phyloP scores from a whole-genome alignment of 192 early-diverging fungal genomes.

The Rhizoclosmatium globosum region DNA sequence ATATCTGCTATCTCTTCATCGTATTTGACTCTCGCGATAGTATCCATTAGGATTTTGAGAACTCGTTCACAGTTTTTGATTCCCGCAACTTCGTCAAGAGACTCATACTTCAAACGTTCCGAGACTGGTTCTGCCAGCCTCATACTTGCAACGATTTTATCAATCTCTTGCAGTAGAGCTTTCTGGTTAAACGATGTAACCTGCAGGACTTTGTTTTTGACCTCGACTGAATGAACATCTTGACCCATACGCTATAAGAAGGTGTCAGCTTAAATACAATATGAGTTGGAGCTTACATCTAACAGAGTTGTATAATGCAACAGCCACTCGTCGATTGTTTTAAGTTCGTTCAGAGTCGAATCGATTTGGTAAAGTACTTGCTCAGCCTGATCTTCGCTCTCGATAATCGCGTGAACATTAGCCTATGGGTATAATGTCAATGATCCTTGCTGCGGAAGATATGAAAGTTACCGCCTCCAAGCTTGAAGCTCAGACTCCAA shows the following conservation, averaged over 20 bases:
- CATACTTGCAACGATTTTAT: slow-evolving; percentile 59
- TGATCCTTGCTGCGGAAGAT: too few relatives aligned
- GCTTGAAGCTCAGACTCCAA: slow-evolving; percentile 85
- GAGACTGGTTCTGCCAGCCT: slow-evolving; percentile 24
- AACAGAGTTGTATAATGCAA: slow-evolving; percentile 84
- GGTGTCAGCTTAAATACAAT: slow-evolving; percentile 7
- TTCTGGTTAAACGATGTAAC: slow-evolving; percentile 90
- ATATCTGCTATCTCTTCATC: slow-evolving; percentile 43
- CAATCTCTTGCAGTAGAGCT: slow-evolving; percentile 83
- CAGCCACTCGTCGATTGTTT: slow-evolving; percentile 89
- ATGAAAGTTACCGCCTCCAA: slow-evolving; percentile 73
- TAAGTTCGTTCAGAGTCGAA: slow-evolving; percentile 78
- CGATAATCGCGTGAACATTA: slow-evolving; percentile 95
- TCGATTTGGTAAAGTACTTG: slow-evolving; percentile 85
- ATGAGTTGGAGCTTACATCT: slow-evolving; percentile 62
- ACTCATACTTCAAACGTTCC: slow-evolving; percentile 44
- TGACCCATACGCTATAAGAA: slow-evolving; percentile 81
- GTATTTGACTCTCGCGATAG: background rate
- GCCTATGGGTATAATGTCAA: slow-evolving; percentile 53
- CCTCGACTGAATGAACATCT: slow-evolving; percentile 95
- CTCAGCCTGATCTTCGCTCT: slow-evolving; percentile 87
- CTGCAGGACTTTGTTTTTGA: slow-evolving; percentile 90
- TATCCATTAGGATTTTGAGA: slow-evolving; percentile 25
- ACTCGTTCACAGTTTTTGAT: slow-evolving; percentile 56
- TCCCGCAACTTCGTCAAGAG: slow-evolving; percentile 53